phyloP scores from a whole-genome alignment of 352 stramenopile species.

The Phytophthora citricola region DNA sequence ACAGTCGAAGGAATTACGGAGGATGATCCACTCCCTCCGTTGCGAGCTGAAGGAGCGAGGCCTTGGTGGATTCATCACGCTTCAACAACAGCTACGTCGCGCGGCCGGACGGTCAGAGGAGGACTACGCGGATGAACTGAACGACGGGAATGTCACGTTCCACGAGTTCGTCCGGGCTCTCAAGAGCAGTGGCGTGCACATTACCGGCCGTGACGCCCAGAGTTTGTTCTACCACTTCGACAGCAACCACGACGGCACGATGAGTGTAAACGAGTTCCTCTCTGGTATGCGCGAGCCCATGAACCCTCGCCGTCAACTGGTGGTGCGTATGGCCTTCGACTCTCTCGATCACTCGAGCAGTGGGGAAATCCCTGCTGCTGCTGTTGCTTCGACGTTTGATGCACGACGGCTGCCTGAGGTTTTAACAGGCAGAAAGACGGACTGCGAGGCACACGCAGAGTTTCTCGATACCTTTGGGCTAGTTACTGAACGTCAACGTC shows the following conservation, averaged over 20 bases:
- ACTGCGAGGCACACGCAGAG: conserved; percentile 79
- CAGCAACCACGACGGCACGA: conserved; percentile 77
- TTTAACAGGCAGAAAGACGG: conserved; percentile 73
- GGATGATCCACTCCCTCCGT: conserved; percentile 62
- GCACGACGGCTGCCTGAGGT: conserved; percentile 88
- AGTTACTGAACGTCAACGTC: conserved; percentile 40
- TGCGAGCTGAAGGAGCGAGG: conserved; percentile 68
- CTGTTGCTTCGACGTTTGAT: conserved; percentile 84
- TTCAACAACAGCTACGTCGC: conserved; percentile 77
- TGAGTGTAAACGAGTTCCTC: conserved; percentile 91
- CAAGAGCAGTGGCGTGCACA: conserved; percentile 59
- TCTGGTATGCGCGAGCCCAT: conserved; percentile 83
- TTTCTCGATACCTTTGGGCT: conserved; percentile 87
- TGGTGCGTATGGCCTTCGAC: conserved; percentile 91
- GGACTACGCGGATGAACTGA: conserved; percentile 60
- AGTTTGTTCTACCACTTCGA: conserved; percentile 89
- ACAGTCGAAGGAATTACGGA: conserved; percentile 70
- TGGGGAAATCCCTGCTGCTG: conserved; percentile 72
- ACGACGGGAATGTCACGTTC: conserved; percentile 68
- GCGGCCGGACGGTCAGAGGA: conserved; percentile 41
- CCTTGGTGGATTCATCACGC: conserved; percentile 71
- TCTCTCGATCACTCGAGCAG: conserved; percentile 82
- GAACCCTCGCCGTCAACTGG: conserved; percentile 70
- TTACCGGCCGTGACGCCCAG: conserved; percentile 57
- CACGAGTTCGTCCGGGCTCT: conserved; percentile 81